A percentile compares a stretch with the other conserved stretches of the same genome.
Evolutionary conservation across 768 basidiomycete species (phyloP).

Genomic region (Psilocybe cyanescens): DNA sequence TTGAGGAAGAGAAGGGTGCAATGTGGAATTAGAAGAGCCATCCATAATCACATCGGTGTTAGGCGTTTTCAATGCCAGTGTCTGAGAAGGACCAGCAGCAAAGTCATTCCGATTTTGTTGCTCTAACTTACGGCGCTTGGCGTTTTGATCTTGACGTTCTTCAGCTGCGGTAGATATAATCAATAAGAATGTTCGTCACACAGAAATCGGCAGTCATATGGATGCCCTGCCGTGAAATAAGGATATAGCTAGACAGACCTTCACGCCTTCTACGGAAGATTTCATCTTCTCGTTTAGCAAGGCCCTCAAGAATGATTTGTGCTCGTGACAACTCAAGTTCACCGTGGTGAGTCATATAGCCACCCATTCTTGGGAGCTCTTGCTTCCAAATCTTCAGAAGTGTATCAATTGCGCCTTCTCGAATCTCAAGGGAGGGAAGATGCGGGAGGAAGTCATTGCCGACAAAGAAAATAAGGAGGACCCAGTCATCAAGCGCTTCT

Average conservation of each 20-base stretch:
- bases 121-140: conserved; percentile 83
- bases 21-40: conserved; percentile 32
- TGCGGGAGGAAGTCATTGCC: conserved; percentile 99
- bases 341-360: conserved; percentile 95
- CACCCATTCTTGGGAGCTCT: conserved; percentile 94
- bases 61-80: conserved; percentile 49
- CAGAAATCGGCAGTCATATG: conserved; percentile 16
- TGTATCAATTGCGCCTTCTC: conserved; percentile 99
- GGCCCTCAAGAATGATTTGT: conserved; percentile 93
- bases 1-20: conserved; percentile 66
- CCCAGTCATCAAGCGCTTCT: conserved; percentile 99
- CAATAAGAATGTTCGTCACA: conserved; percentile 30
- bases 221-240: conserved; percentile 18
- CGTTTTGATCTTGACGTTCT: conserved; percentile 90
- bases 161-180: conserved; percentile 65
- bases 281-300: conserved; percentile 93
- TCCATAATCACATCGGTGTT: conserved; percentile 42
- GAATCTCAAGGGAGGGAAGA: conserved; percentile 96
- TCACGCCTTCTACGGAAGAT: conserved; percentile 93
- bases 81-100: conserved; percentile 49
- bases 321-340: conserved; percentile 82
- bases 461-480: conserved; percentile 99
- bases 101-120: conserved; percentile 46
- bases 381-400: conserved; percentile 94
- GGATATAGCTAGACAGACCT: conserved; percentile 57